Evolutionary conservation across 2,329 filamentous ascomycete genomes (phyloP).

Genomic region (Fusarium coicis): DNA sequence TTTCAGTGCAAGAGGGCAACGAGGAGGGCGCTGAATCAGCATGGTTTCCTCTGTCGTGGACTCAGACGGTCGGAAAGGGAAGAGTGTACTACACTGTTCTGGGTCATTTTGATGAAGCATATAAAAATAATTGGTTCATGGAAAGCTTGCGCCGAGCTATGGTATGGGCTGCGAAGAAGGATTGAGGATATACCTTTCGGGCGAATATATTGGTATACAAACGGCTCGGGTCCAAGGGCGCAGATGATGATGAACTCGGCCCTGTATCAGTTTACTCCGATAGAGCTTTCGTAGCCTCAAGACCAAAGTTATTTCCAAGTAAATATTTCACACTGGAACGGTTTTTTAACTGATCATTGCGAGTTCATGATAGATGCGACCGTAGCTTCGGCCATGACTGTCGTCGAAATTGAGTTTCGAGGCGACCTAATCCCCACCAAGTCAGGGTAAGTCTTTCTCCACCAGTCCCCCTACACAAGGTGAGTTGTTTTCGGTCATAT

Average conservation of each 20-base stretch:
- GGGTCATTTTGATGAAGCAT: conserved; percentile 27
- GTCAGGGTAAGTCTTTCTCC: neutral
- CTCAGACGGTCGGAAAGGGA: conserved; percentile 5
- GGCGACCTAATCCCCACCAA: neutral
- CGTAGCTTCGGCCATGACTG: neutral
- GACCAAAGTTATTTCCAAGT: no score
- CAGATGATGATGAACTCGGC: neutral
- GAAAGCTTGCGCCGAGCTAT: conserved; percentile 7
- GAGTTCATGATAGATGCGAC: no score
- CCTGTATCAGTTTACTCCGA: no score
- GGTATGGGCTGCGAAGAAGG: conserved; percentile 8
- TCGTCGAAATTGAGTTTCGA: neutral
- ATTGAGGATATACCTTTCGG: neutral
- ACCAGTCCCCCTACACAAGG: neutral
- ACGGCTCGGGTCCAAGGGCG: no score
- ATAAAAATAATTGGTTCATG: conserved; percentile 20
- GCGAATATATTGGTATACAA: neutral
- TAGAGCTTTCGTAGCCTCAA: no score
- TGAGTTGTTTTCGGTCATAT: neutral
- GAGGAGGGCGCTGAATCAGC: no score
- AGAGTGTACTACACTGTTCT: conserved; percentile 25
- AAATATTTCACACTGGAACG: no score
- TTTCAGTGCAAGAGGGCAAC: neutral
- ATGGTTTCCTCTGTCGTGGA: conserved; percentile 12
- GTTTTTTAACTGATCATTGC: no score